Percentiles rank a stretch among this genome's conserved stretches.
Evolutionary conservation across 345 rosid species (phyloP).

Genomic region (Triadica sebifera): DNA sequence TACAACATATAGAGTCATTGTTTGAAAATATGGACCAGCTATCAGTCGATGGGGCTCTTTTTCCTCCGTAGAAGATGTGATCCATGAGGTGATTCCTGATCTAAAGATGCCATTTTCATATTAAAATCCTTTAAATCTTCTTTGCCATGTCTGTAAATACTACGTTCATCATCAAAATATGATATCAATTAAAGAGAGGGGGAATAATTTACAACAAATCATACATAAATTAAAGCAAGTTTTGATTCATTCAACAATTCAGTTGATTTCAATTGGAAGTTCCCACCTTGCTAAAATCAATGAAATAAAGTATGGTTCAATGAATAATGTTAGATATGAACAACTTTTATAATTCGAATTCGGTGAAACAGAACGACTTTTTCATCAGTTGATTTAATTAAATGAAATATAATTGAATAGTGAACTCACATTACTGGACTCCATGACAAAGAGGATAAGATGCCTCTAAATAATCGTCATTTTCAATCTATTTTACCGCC

Average conservation of each 20-base stretch:
- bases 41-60: too few relatives aligned
- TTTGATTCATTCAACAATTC: neutral
- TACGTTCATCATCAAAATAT: too few relatives aligned
- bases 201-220: neutral
- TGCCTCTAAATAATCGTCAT: neutral
- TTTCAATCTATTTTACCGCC: neutral
- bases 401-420: too few relatives aligned
- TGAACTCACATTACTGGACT: neutral
- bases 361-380: neutral
- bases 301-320: neutral
- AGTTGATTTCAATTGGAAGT: neutral
- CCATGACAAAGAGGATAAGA: neutral
- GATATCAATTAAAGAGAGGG: too few relatives aligned
- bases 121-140: neutral
- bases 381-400: neutral
- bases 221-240: neutral
- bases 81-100: neutral
- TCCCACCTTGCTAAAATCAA: neutral
- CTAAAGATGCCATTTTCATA: conserved; percentile 2
- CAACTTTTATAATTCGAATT: neutral
- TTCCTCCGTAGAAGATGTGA: too few relatives aligned
- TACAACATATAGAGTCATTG: neutral
- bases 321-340: neutral
- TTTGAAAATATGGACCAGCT: neutral
- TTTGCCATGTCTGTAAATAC: neutral